Base-by-base conservation (phyloP, 169 alveolate species). In the Eimeria zaria region DNA sequence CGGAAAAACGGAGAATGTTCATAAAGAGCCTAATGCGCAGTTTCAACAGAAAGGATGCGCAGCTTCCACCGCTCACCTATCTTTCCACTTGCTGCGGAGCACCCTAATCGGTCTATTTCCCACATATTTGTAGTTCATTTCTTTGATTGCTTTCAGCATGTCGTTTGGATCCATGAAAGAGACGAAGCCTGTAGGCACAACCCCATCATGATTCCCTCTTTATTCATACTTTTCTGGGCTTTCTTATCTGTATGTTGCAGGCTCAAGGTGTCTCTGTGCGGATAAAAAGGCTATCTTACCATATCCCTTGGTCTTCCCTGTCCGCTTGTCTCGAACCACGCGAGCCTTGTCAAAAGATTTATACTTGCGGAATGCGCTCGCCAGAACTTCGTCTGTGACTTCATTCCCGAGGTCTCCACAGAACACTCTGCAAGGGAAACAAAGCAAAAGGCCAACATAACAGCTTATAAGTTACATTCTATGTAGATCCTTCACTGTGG, bases 351-450 rank as follows among this genome's bases (percentile, higher is more conserved):
- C 99, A 97, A 99, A 99, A 44, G 99, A 98, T 30, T 98, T 98
- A 97, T 99, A 99, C 97, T 99, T 99, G 88, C 99, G 98, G 96
- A 99, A 99, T 0, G 99, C 99, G 95, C 98, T 99, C 30, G 99
- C 99, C 81, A 99, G 97, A n/a, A 99, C 98, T 78, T 99, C 99
- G 84, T 99, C 99, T 53, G 99, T 98, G 30, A 99, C 99, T 95
- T 99, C 99, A 94, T 99, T 99, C 22, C 99, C 99, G 81, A 99
- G 96, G 97, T 99, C 99, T 22, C 99, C 99, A 94, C 99, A 98
- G 96, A 99, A 99, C 36, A 99, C 98, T 95, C 99, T 98, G 97
- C 78, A 30, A 6, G 51, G 18, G n/a, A 62, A 71, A 46, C 30
- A 0, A 30, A 12, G 0, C 44, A 12, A 41, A 46, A 44, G 4